phyloP scores from a whole-genome alignment of 23 red algal species.

The Gracilariopsis chorda region DNA sequence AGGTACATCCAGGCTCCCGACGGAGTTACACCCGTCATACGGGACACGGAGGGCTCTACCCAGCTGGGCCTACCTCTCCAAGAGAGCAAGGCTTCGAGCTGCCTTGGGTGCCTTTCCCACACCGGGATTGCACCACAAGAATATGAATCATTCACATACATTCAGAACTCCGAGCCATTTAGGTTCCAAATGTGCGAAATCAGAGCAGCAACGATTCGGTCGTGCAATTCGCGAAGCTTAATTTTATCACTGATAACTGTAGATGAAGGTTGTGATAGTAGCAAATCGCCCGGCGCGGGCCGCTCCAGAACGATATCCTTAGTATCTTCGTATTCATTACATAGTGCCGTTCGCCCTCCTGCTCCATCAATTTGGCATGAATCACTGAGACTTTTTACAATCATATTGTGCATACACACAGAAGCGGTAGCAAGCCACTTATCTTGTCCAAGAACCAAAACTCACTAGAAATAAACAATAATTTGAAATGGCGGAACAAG shows the following conservation, averaged over 20 bases:
- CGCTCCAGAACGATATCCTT: no score
- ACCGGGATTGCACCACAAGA: no score
- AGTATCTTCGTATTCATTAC: background rate
- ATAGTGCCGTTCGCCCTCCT: background rate
- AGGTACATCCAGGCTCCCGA: no score
- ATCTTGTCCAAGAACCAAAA: slow-evolving; percentile 5
- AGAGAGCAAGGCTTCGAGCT: no score
- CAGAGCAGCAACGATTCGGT: background rate
- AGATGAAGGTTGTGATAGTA: no score
- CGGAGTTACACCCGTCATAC: no score
- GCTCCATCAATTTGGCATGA: background rate
- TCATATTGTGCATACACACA: slow-evolving; percentile 16
- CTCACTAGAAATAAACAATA: slow-evolving; percentile 29
- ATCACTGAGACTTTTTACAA: background rate
- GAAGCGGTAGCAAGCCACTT: background rate
- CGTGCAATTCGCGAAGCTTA: background rate
- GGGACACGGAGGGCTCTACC: no score
- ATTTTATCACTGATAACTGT: slow-evolving; percentile 19
- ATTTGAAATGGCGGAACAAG: slow-evolving; percentile 11
- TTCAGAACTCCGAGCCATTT: background rate
- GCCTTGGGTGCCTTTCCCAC: no score
- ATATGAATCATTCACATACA: no score
- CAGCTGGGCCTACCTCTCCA: no score
- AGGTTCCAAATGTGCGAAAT: background rate
- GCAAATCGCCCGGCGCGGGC: no score